A percentile compares a stretch with the other conserved stretches of the same genome.
Conservation (phyloP, 2,329 filamentous ascomycete genomes). For the Bipolaris cookei region DNA sequence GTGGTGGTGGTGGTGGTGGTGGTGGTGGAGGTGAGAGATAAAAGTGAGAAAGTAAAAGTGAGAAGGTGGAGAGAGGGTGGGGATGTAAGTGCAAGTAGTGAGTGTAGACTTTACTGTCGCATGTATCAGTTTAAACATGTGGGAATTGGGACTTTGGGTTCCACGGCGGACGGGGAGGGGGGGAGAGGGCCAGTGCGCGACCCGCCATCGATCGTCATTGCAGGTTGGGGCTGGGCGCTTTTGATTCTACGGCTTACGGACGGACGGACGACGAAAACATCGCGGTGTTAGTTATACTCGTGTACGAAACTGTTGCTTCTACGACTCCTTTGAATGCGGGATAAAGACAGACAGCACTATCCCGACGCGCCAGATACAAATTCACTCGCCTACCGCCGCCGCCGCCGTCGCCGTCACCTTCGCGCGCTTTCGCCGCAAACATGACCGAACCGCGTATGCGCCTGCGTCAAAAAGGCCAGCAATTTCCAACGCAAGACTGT, state of each 20-base stretch:
- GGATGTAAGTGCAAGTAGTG: not conserved
- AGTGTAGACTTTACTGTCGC: not conserved
- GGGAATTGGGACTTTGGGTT: too few relatives aligned
- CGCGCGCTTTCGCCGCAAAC: too few relatives aligned
- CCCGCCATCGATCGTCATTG: conserved; percentile 10
- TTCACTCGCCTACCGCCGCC: not conserved
- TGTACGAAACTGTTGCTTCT: too few relatives aligned
- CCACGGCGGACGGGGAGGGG: not conserved
- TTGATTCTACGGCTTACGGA: too few relatives aligned
- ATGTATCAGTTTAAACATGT: not conserved
- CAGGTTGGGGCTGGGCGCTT: not conserved
- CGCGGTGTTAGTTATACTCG: too few relatives aligned
- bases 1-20: not conserved
- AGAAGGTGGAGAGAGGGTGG: not conserved
- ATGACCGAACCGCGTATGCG: conserved; percentile 60
- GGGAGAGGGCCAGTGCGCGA: not conserved
- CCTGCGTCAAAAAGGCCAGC: conserved; percentile 55
- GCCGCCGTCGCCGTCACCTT: too few relatives aligned
- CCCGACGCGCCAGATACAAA: not conserved
- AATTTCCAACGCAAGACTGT: conserved; percentile 55
- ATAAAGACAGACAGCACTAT: too few relatives aligned
- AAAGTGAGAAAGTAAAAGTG: too few relatives aligned
- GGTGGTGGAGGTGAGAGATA: not conserved
- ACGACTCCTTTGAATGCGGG: too few relatives aligned
- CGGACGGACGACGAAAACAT: too few relatives aligned